Conservation (phyloP, 2,329 filamentous ascomycete species). For the Sarocladiaceae sp. region DNA sequence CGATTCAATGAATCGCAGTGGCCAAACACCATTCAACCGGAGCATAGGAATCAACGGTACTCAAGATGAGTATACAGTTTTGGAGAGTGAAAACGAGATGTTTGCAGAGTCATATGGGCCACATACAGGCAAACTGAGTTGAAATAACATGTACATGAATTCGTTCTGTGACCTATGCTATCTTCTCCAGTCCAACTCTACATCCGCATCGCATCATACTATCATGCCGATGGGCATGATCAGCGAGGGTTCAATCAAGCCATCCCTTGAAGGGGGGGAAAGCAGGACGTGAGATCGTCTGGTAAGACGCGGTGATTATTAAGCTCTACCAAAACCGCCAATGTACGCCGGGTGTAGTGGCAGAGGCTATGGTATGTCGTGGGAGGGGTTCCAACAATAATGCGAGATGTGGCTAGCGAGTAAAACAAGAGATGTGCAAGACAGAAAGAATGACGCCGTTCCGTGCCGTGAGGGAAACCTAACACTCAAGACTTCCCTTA, state of each 20-base stretch:
- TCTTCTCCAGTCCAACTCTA: neutral
- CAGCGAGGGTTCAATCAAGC: neutral
- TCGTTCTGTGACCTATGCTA: constrained; percentile 4
- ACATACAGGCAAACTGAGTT: neutral
- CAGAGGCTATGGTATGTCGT: constrained; percentile 12
- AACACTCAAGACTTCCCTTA: constrained; percentile 27
- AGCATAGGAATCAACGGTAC: too few species aligned
- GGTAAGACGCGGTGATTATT: constrained; percentile 36
- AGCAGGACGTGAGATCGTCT: neutral
- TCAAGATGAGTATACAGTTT: too few species aligned
- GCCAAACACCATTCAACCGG: too few species aligned
- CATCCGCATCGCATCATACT: neutral
- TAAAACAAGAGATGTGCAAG: constrained; percentile 25
- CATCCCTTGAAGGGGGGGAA: neutral
- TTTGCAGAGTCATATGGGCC: too few species aligned
- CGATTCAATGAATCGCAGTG: neutral
- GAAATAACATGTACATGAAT: neutral
- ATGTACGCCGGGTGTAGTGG: constrained; percentile 8
- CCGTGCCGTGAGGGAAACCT: constrained; percentile 7
- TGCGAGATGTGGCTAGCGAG: constrained; percentile 27
- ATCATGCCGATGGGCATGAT: too few species aligned
- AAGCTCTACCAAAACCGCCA: constrained; percentile 28
- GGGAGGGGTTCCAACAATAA: constrained; percentile 19
- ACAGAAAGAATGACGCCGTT: constrained; percentile 27
- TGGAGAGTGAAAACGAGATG: too few species aligned